Conservation (phyloP, 2,329 filamentous ascomycete species). For the Zymoseptoria pseudotritici region DNA sequence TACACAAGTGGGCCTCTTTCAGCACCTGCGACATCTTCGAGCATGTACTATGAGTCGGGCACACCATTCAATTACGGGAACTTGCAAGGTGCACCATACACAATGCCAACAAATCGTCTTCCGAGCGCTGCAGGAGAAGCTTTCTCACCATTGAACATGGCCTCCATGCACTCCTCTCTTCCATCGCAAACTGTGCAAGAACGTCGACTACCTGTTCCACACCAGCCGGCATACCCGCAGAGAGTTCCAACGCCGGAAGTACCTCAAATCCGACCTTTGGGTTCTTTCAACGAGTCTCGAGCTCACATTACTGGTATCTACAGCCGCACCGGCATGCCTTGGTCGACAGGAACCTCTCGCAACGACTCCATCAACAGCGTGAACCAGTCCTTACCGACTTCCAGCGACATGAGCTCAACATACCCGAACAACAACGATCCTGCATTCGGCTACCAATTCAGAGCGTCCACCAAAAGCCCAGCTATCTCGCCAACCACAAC, state of each 20-base stretch:
- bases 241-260: conserved; percentile 12
- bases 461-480: conserved; percentile 16
- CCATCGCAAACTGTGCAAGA: conserved; percentile 26
- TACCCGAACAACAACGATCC: not conserved
- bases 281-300: conserved; percentile 17
- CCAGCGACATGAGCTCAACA: not conserved
- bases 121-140: conserved; percentile 22
- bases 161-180: conserved; percentile 27
- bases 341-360: conserved; percentile 18
- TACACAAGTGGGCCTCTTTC: conserved; percentile 21
- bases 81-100: conserved; percentile 14
- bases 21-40: conserved; percentile 20
- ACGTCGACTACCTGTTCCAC: conserved; percentile 25
- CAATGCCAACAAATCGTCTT: conserved; percentile 16
- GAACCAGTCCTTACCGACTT: conserved; percentile 1
- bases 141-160: conserved; percentile 29
- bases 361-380: conserved; percentile 7
- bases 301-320: conserved; percentile 23
- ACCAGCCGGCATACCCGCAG: conserved; percentile 12
- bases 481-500: conserved; percentile 19
- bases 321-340: conserved; percentile 26
- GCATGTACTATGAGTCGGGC: conserved; percentile 21
- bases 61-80: conserved; percentile 23
- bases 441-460: conserved; percentile 25
- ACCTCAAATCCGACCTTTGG: conserved; percentile 21